Evolutionary conservation across 306 rosid species (phyloP).

Genomic region (Coriaria nepalensis): DNA sequence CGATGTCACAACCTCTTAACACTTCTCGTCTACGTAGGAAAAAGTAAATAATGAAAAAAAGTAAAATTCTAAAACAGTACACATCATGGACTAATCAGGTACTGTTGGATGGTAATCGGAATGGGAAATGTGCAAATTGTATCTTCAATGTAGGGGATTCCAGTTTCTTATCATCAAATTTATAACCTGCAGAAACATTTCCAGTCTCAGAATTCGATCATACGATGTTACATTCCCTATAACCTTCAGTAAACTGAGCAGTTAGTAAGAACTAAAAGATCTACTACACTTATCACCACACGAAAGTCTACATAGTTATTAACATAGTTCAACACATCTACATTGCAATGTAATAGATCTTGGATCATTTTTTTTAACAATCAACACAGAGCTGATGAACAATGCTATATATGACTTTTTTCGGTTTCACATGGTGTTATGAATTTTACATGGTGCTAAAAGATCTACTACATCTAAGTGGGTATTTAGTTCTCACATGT

Average conservation of each 20-base stretch:
- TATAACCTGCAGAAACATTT: conserved; percentile 47
- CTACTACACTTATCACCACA: too few relatives aligned
- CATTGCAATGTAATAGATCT: background rate
- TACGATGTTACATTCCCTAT: too few relatives aligned
- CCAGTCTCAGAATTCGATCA: conserved; percentile 10
- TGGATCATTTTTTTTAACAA: background rate
- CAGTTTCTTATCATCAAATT: conserved; percentile 61
- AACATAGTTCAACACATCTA: background rate
- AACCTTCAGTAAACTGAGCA: too few relatives aligned
- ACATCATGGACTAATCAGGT: background rate
- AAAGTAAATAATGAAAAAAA: too few relatives aligned
- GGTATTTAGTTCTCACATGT: too few relatives aligned
- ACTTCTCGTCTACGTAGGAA: too few relatives aligned
- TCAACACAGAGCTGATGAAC: background rate
- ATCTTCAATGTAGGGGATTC: conserved; percentile 41
- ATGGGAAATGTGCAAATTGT: conserved; percentile 76
- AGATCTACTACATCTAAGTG: too few relatives aligned
- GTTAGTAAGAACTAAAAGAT: too few relatives aligned
- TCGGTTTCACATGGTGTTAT: background rate
- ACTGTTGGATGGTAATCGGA: conserved; percentile 37
- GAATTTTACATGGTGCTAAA: too few relatives aligned
- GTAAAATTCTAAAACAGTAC: too few relatives aligned
- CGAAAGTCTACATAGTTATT: background rate
- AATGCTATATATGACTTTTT: background rate
- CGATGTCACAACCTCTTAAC: too few relatives aligned